These are phyloP conservation scores for Lenzites betulinus DNA, from an alignment of 768 basidiomycete species.

Conservation along the genomic window DNA sequence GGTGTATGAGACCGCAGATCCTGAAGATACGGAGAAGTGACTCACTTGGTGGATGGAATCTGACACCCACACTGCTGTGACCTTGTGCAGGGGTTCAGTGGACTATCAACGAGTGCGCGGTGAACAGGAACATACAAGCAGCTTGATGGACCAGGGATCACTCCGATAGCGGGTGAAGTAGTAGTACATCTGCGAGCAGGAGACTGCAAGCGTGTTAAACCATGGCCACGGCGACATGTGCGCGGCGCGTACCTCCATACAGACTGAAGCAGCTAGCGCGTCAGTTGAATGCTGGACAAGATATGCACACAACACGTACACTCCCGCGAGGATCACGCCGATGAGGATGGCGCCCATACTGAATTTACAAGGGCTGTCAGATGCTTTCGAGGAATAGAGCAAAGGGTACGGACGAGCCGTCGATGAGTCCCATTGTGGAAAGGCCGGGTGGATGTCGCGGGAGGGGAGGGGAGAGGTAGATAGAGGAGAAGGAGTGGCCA, in stretches of 20 bases:
- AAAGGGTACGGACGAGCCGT: constrained; percentile 15
- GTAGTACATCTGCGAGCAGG: too few species aligned
- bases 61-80: constrained; percentile 19
- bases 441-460: neutral
- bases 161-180: neutral
- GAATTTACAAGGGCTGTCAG: neutral
- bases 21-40: neutral
- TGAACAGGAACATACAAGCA: neutral
- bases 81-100: constrained; percentile 2
- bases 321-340: constrained; percentile 49
- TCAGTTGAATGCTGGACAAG: too few species aligned
- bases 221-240: too few species aligned
- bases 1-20: neutral
- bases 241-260: too few species aligned
- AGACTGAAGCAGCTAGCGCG: too few species aligned
- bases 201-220: too few species aligned
- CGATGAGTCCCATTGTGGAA: constrained; percentile 16
- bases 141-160: constrained; percentile 11
- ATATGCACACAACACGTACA: too few species aligned
- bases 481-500: neutral
- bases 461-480: neutral
- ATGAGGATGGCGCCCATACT: constrained; percentile 56
- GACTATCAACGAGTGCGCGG: neutral
- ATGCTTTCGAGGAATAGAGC: neutral
- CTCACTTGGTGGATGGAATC: constrained; percentile 27